A percentile compares a stretch with the other conserved stretches of the same genome.
Conservation (phyloP, 768 basidiomycete genomes). For the Trametes villosa region DNA sequence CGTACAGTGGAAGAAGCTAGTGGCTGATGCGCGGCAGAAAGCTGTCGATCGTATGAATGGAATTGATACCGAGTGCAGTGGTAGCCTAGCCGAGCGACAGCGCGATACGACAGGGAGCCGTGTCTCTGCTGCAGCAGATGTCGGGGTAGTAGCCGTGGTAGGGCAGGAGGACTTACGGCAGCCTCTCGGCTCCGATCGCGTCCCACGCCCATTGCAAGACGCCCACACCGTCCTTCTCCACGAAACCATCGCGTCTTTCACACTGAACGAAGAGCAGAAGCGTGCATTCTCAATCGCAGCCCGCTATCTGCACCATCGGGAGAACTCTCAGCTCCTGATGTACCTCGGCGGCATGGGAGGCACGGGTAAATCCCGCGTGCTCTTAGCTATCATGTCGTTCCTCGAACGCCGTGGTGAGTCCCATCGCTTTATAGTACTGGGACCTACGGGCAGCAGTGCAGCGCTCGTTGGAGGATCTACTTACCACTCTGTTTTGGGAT, state of each 20-base stretch:
- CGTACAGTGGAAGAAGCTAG: not conserved
- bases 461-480: constrained; percentile 26
- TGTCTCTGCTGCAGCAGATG: not conserved
- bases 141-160: not conserved
- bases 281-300: constrained; percentile 21
- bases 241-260: not conserved
- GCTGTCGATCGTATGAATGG: not conserved
- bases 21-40: not conserved
- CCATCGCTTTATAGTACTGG: constrained; percentile 17
- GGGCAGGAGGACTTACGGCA: not conserved
- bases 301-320: not conserved
- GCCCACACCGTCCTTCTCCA: not conserved
- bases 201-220: not conserved
- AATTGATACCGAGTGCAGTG: not conserved
- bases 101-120: too few species aligned
- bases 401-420: constrained; percentile 15
- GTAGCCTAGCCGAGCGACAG: not conserved
- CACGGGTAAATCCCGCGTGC: constrained; percentile 29
- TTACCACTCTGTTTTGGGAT: constrained; percentile 25
- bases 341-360: constrained; percentile 31
- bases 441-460: constrained; percentile 29
- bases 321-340: constrained; percentile 19
- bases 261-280: constrained; percentile 18
- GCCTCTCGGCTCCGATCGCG: not conserved
- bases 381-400: constrained; percentile 19